These are phyloP conservation scores for Citrus cavaleriei DNA, from an alignment of 345 rosid species.

Conservation along the genomic window DNA sequence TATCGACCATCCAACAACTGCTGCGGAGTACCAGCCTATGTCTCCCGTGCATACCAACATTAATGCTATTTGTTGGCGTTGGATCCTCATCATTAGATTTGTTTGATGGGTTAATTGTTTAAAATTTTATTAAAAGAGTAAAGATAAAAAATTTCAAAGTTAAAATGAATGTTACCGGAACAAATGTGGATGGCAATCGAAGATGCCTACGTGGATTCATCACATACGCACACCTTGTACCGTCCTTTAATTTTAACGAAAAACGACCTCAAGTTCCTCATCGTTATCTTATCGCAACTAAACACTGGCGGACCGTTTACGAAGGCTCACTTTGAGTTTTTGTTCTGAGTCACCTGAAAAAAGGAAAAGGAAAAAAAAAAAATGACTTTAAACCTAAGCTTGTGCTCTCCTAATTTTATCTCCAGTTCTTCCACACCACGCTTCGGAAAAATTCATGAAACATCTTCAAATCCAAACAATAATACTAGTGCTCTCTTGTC, in stretches of 20 bases:
- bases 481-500: conserved; percentile 25
- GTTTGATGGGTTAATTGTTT: too few relatives aligned
- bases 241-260: neutral
- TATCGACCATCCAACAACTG: neutral
- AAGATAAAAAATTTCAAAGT: too few relatives aligned
- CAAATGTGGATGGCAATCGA: neutral
- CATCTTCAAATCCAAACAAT: conserved; percentile 21
- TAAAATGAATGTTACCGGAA: too few relatives aligned
- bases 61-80: too few relatives aligned
- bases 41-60: neutral
- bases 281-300: neutral
- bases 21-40: neutral
- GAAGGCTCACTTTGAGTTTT: too few relatives aligned
- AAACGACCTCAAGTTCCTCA: neutral
- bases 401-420: conserved; percentile 35
- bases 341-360: neutral
- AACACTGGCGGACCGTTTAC: neutral
- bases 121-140: too few relatives aligned
- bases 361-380: neutral
- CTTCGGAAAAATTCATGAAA: conserved; percentile 28
- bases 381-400: conserved; percentile 36
- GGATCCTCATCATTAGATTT: too few relatives aligned
- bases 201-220: neutral
- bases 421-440: conserved; percentile 32
- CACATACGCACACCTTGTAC: neutral